Conservation (phyloP, 1,284 basidiomycete genomes). For the Tausonia pullulans region DNA sequence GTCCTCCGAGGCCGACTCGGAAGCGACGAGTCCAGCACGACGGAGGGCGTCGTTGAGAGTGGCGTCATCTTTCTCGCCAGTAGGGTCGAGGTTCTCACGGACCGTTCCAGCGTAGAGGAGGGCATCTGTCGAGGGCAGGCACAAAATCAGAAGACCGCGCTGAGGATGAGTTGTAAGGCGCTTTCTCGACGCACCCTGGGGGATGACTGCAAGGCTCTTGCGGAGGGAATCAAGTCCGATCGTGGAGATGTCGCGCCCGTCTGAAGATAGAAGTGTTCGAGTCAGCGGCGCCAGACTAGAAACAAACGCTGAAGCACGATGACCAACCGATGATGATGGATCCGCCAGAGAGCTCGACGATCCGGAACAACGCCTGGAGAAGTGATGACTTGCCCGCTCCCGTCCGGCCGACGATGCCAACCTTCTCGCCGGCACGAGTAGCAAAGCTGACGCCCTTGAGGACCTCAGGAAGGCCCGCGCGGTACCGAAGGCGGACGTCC, state of each 20-base stretch:
- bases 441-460: slow-evolving; percentile 51
- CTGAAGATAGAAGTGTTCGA: slow-evolving; percentile 23
- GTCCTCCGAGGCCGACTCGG: slow-evolving; percentile 39
- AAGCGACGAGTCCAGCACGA: slow-evolving; percentile 40
- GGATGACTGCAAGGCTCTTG: slow-evolving; percentile 50
- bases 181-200: slow-evolving; percentile 19
- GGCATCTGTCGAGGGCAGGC: slow-evolving; percentile 20
- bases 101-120: slow-evolving; percentile 27
- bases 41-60: slow-evolving; percentile 42
- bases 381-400: slow-evolving; percentile 51
- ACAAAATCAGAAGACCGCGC: neutral
- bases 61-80: slow-evolving; percentile 42
- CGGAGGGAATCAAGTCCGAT: slow-evolving; percentile 52
- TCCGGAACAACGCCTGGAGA: slow-evolving; percentile 54
- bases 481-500: slow-evolving; percentile 50
- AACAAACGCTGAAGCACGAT: too few relatives aligned
- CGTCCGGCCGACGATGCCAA: slow-evolving; percentile 30
- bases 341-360: slow-evolving; percentile 52
- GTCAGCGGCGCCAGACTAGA: too few relatives aligned
- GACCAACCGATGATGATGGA: slow-evolving; percentile 43
- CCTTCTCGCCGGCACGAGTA: slow-evolving; percentile 54
- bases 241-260: slow-evolving; percentile 43
- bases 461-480: slow-evolving; percentile 53
- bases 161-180: too few relatives aligned
- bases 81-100: slow-evolving; percentile 36